A percentile compares a stretch with the other conserved stretches of the same genome.
Evolutionary conservation across 306 rosid species (phyloP).

Genomic region (Sicyos edulis): DNA sequence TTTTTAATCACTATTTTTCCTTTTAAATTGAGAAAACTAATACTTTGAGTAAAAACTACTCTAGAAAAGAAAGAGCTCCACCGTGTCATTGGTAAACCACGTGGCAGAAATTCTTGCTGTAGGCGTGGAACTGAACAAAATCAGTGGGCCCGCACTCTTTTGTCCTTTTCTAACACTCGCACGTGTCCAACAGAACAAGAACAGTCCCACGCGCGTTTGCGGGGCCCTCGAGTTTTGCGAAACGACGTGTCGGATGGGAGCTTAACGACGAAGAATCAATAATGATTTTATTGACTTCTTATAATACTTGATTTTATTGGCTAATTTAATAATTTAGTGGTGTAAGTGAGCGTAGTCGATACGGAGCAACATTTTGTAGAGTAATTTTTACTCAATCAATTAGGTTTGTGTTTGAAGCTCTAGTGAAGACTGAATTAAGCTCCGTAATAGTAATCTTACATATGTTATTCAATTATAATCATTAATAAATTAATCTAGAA

Average conservation of each 20-base stretch:
- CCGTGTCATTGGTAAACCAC: background rate
- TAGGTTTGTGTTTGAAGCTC: too few relatives aligned
- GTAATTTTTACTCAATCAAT: too few relatives aligned
- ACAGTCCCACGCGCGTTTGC: background rate
- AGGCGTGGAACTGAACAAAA: background rate
- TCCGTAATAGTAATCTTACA: too few relatives aligned
- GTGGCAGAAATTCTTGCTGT: background rate
- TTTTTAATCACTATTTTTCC: background rate
- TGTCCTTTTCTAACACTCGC: background rate
- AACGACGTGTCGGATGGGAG: background rate
- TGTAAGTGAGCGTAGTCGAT: conserved; percentile 9
- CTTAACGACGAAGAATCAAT: background rate
- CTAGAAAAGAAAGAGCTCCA: background rate
- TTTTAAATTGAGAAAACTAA: background rate
- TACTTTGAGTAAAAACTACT: background rate
- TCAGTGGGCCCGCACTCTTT: background rate
- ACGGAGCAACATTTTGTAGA: background rate
- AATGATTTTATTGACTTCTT: background rate
- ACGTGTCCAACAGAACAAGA: background rate
- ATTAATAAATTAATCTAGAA: too few relatives aligned
- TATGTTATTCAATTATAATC: too few relatives aligned
- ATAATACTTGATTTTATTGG: too few relatives aligned
- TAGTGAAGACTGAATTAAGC: too few relatives aligned
- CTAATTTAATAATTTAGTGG: background rate
- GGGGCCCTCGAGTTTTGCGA: background rate